These are phyloP conservation scores for Cladosporium colombiae DNA, from an alignment of 2,329 filamentous ascomycete species.

Conservation along the genomic window DNA sequence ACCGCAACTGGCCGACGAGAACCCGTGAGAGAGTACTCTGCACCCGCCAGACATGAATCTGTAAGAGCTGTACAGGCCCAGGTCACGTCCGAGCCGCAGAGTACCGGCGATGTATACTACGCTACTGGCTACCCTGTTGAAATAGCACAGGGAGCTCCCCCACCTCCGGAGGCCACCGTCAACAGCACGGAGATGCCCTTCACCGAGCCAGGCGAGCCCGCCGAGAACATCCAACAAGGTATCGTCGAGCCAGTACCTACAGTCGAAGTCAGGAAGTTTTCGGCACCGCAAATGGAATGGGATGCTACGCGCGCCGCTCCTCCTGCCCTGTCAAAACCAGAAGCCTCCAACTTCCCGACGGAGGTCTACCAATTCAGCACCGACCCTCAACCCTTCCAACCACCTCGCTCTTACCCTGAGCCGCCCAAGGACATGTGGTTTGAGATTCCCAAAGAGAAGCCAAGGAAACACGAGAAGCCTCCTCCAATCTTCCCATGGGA, in stretches of 20 bases:
- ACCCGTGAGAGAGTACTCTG: conserved; percentile 21
- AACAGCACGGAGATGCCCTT: conserved; percentile 45
- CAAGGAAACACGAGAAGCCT: conserved; percentile 60
- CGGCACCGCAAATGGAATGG: conserved; percentile 62
- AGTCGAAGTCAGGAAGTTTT: conserved; percentile 53
- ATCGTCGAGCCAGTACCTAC: conserved; percentile 47
- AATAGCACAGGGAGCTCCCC: conserved; percentile 26
- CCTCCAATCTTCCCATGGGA: conserved; percentile 92
- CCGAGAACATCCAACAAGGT: conserved; percentile 48
- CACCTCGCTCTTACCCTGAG: conserved; percentile 75
- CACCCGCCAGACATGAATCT: conserved; percentile 22
- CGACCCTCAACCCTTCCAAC: conserved; percentile 71
- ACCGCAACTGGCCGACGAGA: conserved; percentile 22
- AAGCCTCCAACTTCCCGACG: conserved; percentile 79
- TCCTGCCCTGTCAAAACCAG: conserved; percentile 69
- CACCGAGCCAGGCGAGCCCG: conserved; percentile 45
- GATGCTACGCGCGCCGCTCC: conserved; percentile 62
- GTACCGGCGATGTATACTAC: conserved; percentile 20
- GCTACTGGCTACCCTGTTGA: conserved; percentile 32
- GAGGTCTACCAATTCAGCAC: conserved; percentile 82
- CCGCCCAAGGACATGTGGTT: conserved; percentile 89
- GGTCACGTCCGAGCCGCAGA: conserved; percentile 7
- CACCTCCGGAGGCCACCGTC: conserved; percentile 34
- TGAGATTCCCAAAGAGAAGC: conserved; percentile 64
- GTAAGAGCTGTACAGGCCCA: conserved; percentile 22